Evolutionary conservation across 1,139 yeast genomes (phyloP), one percentile per base, ranked within the genome.

Genomic region (Eremothecium gossypii): DNA sequence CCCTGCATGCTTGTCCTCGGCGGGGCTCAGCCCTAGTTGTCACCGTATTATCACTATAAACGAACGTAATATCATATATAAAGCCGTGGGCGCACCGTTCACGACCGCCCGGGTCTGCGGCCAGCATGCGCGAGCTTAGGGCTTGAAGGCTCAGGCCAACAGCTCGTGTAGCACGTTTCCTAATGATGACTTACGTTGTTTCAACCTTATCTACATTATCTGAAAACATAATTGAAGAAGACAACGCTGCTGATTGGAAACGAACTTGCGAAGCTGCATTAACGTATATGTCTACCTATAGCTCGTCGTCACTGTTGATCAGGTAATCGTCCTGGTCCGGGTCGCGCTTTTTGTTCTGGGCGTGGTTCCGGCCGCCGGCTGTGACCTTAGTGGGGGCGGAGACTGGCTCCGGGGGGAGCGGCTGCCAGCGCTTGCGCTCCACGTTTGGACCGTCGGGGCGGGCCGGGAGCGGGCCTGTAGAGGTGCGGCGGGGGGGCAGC

Each of bases 171-270:
- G 20, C 10, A 14, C 32, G 29, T 23, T 34, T 40, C 38, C 30
- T 42, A 29, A 51, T 53, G 58, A 55, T 54, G 58, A 53, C 40
- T 47, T 43, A 30, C 34, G 35, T 39, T 40, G 39, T 42, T 42
- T 41, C 28, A 50, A 49, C 49, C 63, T 60, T 60, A 60, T 60
- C 64, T 60, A 60, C 63, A 60, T 60, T 60, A 60, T 58, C 63
- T 55, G 64, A 56, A 51, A 49, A 46, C 41, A 44, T 46, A 46
- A 41, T 29, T 29, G 31, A 29, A 29, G 31, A 29, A n/a, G 13
- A 29, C 31, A 29, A 29, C 11, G 11, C 31, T 29, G 13, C 31
- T 29, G 31, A 29, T 6, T n/a, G 31, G 13, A 29, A 29, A 12
- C 13, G 11, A 7, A n/a, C n/a, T 7, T 29, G 13, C 13, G 11